Base-by-base conservation (phyloP, 2,329 filamentous ascomycete species). In the Aspergillus melleus region DNA sequence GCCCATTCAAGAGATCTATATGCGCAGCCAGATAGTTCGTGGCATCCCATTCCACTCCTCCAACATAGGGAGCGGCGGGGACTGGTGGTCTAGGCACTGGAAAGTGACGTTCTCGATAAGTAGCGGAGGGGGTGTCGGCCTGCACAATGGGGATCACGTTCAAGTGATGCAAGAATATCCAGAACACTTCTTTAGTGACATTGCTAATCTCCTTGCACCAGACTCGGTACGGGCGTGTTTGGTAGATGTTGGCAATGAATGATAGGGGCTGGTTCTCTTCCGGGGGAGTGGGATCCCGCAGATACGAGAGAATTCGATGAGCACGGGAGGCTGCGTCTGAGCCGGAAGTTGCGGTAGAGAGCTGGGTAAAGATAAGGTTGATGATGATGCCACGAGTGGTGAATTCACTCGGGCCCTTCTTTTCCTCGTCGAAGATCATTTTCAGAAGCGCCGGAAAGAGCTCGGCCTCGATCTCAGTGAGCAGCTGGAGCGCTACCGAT, bases 141-240 rank as follows among this genome's bases (percentile, higher is more conserved):
- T 76, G 70, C 55, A 71, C 62, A 57, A 77, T 67, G 32, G 91
- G 84, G 42, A 98, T 85, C 50, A 97, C 88, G 69, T 98, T 98
- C 59, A 96, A 82, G 67, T 96, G 90, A 76, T 98, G 94, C 56
- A 98, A 83, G 79, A 98, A 99, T 73, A 98, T 98, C 94, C 94
- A 99, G 74, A 99, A 99, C 29, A 98, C 94, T 75, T 99, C 94
- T 76, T 97, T 97, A 47, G 93, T 96, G 52, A 98, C 94, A 68
- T 90, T 93, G 61, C 89, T 88, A 19, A 94, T 87, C 77, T 99
- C 95, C 75, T 93, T 95, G 77, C 89, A 92, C 94, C 94, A 99
- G 2, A 96, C 86, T 36, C 92, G 90, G 75, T 97, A 99, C 0
- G 94, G 94, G 0, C 94, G 86, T 53, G 92, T 86, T 39, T 89